Percentiles rank a stretch among this genome's conserved stretches.
These are phyloP conservation scores for Pseudogymnoascus destructans DNA, from an alignment of 2,329 filamentous ascomycete species.

Conservation along the genomic window DNA sequence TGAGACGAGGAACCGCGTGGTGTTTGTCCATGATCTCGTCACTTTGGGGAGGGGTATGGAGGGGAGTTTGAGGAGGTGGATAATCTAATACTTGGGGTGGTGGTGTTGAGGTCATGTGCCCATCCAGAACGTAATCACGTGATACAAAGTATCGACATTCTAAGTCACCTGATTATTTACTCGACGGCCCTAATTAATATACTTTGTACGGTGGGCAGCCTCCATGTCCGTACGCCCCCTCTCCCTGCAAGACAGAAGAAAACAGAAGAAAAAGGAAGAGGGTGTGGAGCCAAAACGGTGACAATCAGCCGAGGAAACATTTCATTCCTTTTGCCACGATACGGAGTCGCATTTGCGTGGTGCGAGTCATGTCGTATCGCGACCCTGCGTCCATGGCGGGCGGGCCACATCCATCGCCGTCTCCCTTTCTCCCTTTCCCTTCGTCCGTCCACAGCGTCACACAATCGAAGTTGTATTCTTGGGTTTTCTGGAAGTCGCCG, in stretches of 20 bases:
- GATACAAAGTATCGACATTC: no score
- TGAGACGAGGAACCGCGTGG: conserved; percentile 32
- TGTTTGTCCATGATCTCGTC: conserved; percentile 33
- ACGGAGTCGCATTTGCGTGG: not conserved
- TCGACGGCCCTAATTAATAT: not conserved
- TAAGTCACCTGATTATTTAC: not conserved
- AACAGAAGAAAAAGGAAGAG: not conserved
- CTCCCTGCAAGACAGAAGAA: not conserved
- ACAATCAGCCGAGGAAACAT: conserved; percentile 1
- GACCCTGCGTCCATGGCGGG: not conserved
- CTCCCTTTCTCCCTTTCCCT: not conserved
- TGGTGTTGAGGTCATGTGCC: no score
- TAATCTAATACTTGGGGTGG: conserved; percentile 32
- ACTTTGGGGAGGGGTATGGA: conserved; percentile 27
- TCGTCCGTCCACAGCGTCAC: not conserved
- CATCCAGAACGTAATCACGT: no score
- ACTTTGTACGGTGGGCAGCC: no score
- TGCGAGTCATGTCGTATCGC: not conserved
- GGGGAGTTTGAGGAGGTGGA: conserved; percentile 29
- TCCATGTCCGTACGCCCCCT: not conserved
- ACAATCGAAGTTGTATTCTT: no score
- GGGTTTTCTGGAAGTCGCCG: conserved; percentile 3
- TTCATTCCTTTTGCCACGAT: not conserved
- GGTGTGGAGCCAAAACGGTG: not conserved
- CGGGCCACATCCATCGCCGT: not conserved